Base-by-base conservation (phyloP, 306 rosid genomes). In the Cicer cuneatum region DNA sequence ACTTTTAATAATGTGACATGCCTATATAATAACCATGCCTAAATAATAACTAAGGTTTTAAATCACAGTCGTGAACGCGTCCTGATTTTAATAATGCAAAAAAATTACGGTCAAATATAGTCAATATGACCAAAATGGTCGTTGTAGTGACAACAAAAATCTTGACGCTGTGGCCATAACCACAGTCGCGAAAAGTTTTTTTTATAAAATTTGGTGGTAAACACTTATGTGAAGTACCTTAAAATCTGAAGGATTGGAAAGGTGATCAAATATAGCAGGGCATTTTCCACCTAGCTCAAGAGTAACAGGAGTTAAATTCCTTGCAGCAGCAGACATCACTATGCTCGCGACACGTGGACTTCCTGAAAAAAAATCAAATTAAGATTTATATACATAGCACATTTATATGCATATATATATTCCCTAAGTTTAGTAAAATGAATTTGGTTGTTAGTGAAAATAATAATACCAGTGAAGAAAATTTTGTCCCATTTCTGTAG, bases 241-340 rank as follows among this genome's bases (percentile, higher is more conserved):
- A 12, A 88, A 69, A 37, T 92, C 89, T 10, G 89, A 73, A 79
- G 88, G 80, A 48, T 51, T 85, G 8, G 93, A 71, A 68, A 86
- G 80, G 67, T 87, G 85, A 80, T 90, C 99, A 8, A 94, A 77
- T 68, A 94, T 90, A 66, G 89, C 85, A 51, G 99, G 99, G 80
- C 99, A 91, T 85, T 94, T 94, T 78, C 99, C 97, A 47, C 99
- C 99, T 29, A 91, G 91, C 88, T 94, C 99, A 5, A 91, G 82
- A 41, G 89, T 85, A 63, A 94, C 97, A 1, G 99, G 99, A n/a
- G 97, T 94, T 45, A 94, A 85, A 62, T 92, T 81, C 84, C 81
- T 90, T 56, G 99, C 97, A 43, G 99, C 99, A 12, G 91, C 94
- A 47, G 96, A 35, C 97, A 90, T 87, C 58, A 94, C 87, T 39